Evolutionary conservation across 2,329 filamentous ascomycete species (phyloP).

Genomic region (Sphaerulina musiva): DNA sequence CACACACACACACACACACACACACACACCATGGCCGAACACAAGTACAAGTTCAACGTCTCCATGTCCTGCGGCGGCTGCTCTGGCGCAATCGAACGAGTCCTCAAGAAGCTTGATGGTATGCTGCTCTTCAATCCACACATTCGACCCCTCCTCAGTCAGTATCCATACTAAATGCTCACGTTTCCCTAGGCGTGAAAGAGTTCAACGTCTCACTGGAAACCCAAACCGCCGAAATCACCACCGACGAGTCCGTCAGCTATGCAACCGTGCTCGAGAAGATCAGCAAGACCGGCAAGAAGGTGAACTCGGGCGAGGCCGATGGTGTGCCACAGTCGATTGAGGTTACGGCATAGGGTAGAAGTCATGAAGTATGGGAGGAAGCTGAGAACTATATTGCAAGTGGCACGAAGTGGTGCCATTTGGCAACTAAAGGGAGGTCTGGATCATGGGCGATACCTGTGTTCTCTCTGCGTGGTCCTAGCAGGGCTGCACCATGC

Average conservation of each 20-base stretch:
- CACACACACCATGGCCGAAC: constrained; percentile 56
- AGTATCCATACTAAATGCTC: too few species aligned
- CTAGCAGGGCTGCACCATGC: too few species aligned
- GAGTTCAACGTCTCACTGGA: constrained; percentile 83
- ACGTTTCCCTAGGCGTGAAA: constrained; percentile 61
- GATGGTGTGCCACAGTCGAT: constrained; percentile 51
- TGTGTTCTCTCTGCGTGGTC: too few species aligned
- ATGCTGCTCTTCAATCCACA: background rate
- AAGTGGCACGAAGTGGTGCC: background rate
- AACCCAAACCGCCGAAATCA: constrained; percentile 71
- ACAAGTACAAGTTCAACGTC: constrained; percentile 94
- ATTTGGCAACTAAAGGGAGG: background rate
- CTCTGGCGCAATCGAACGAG: constrained; percentile 86
- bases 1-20: too few species aligned
- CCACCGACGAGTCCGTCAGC: constrained; percentile 60
- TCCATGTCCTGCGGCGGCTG: constrained; percentile 93
- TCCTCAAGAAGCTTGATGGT: constrained; percentile 65
- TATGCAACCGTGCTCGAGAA: constrained; percentile 79
- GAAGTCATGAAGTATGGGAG: background rate
- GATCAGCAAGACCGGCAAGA: constrained; percentile 94
- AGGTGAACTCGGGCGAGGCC: constrained; percentile 68
- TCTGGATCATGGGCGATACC: too few species aligned
- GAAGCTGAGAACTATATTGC: background rate
- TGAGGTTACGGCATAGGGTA: constrained; percentile 10
- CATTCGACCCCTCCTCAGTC: background rate